Percentiles rank a stretch among this genome's conserved stretches.
Conservation (phyloP, 2,329 filamentous ascomycete species). For the Pezicula radicicola region DNA sequence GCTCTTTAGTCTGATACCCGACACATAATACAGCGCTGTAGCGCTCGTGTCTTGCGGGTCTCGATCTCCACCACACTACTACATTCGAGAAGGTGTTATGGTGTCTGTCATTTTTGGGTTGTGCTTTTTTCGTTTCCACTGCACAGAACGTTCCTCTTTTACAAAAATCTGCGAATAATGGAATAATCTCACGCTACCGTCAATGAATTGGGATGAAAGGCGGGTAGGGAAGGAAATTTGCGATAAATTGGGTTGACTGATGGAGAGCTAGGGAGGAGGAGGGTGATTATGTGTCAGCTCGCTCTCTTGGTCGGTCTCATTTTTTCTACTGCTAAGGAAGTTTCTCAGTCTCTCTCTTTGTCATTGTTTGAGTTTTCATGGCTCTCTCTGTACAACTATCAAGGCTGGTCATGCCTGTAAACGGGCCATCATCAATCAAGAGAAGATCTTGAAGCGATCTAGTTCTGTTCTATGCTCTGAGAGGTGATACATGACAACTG, state of each 20-base stretch:
- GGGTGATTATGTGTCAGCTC: no score
- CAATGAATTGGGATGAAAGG: not conserved
- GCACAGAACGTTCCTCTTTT: slow-evolving; percentile 13
- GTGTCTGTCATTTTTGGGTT: slow-evolving; percentile 23
- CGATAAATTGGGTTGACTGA: no score
- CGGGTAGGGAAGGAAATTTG: no score
- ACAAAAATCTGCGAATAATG: slow-evolving; percentile 20
- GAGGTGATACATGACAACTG: no score
- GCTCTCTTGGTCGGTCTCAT: not conserved
- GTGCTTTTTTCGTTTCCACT: slow-evolving; percentile 6
- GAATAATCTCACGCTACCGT: slow-evolving; percentile 15
- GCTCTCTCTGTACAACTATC: slow-evolving; percentile 7
- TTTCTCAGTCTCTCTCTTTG: slow-evolving; percentile 6
- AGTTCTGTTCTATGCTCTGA: no score
- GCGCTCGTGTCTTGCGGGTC: slow-evolving; percentile 26
- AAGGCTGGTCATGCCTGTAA: no score
- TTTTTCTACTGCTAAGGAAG: not conserved
- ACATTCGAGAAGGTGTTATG: slow-evolving; percentile 26
- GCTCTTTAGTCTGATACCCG: slow-evolving; percentile 52
- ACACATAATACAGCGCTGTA: slow-evolving; percentile 42
- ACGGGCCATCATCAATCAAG: no score
- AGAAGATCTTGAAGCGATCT: no score
- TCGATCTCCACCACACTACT: slow-evolving; percentile 19
- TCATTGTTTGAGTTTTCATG: no score
- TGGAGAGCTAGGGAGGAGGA: no score